Evolutionary conservation across 345 rosid species (phyloP).

Genomic region (Citrus medica): DNA sequence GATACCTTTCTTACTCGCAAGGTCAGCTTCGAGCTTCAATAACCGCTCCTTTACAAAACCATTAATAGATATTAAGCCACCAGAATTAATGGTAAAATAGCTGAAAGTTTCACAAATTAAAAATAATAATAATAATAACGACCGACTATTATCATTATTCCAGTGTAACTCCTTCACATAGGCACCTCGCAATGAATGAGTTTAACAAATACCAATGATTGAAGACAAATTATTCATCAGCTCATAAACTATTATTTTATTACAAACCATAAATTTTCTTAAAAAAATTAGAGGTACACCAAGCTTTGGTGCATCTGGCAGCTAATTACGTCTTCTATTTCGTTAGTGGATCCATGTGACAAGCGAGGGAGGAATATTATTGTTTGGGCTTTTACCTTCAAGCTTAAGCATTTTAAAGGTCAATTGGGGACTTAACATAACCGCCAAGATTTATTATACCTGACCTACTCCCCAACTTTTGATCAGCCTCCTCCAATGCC

Average conservation of each 20-base stretch:
- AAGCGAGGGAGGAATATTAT: neutral
- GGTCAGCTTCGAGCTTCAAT: slow-evolving; percentile 49
- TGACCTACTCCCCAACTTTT: slow-evolving; percentile 29
- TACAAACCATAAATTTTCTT: neutral
- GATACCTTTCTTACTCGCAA: slow-evolving; percentile 45
- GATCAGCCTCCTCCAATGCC: slow-evolving; percentile 37
- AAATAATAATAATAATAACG: too few relatives aligned
- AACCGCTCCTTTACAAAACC: slow-evolving; percentile 45
- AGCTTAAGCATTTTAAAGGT: neutral
- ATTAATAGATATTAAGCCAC: slow-evolving; percentile 4
- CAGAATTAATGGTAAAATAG: neutral
- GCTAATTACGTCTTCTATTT: neutral
- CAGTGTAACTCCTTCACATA: neutral
- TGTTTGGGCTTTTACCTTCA: neutral
- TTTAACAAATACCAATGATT: neutral
- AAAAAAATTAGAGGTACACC: neutral
- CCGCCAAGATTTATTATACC: slow-evolving; percentile 8
- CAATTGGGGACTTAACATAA: neutral
- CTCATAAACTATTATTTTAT: neutral
- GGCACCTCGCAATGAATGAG: neutral
- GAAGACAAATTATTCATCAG: neutral
- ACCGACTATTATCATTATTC: neutral
- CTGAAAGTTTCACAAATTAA: neutral
- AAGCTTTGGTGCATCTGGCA: neutral
- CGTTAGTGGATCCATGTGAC: neutral